Evolutionary conservation across 1,139 yeast species (phyloP), one percentile per base, ranked within the genome.

Genomic region (Hansenula lynferdii): DNA sequence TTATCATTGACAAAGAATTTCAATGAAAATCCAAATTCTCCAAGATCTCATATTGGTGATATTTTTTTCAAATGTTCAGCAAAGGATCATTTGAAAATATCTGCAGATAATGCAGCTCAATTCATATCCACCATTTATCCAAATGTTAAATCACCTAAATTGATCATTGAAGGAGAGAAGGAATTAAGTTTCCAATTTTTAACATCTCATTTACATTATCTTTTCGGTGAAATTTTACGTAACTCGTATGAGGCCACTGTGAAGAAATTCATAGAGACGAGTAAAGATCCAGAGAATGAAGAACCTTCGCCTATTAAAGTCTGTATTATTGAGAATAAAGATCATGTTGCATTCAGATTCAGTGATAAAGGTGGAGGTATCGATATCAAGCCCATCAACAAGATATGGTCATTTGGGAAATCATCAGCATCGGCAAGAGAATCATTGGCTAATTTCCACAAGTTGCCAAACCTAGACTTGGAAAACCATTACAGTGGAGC

Each of bases 351-450:
- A 6, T 83, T 90, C 57, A 70, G 96, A 38, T 77, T 90, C 37
- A 81, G 94, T 5, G 98, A 90, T 58, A 82, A 77, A 49, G 97
- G 96, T 7, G 97, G 97, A 17, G 98, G 97, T 2, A 65, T 85
- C 26, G 67, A 73, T 12, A 73, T 73, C 36, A 77, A 75, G 27
- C 69, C 76, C 31, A 63, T 83, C 28, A 66, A 70, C 9, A 73
- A 79, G 39, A 69, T 89, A 9, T 90, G 96, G 96, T 84, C 95
- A 0, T 90, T 90, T 64, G 85, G 85, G 6, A 84, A 82, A 54
- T 69, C 71, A 19, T 80, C 85, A 1, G 71, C 68, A 35, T 53
- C 70, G 19, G 85, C 92, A 0, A 61, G 73, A 37, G 62, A 67
- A 38, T 75, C 81, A 21, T 60, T 83, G 34, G 65, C 75, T 17